phyloP scores from a whole-genome alignment of 495 filamentous ascomycete genomes.

The Penicillium atrosanguineum region DNA sequence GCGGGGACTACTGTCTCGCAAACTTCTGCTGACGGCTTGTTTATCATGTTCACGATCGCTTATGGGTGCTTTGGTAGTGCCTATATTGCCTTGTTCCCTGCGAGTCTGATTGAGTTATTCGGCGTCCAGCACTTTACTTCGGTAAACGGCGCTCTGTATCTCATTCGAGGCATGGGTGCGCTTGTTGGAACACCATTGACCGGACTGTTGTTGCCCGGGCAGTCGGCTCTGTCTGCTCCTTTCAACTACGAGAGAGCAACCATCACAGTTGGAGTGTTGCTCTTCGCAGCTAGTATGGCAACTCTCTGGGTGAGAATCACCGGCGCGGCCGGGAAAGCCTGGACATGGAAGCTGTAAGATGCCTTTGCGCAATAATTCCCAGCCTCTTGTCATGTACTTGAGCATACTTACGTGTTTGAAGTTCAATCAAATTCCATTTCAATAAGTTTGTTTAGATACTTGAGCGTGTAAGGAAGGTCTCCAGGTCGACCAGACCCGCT shows the following conservation, averaged over 20 bases:
- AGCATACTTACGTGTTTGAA: not conserved
- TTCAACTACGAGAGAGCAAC: constrained; percentile 27
- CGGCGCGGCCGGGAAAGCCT: constrained; percentile 16
- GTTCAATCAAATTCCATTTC: not conserved
- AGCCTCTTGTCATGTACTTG: too few relatives aligned
- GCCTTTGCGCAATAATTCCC: not conserved
- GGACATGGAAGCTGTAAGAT: constrained; percentile 23
- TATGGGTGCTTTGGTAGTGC: constrained; percentile 53
- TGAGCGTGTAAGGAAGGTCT: not conserved
- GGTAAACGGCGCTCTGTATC: constrained; percentile 57
- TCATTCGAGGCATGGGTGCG: constrained; percentile 53
- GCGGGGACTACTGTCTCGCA: constrained; percentile 19
- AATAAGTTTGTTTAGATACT: not conserved
- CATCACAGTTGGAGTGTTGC: constrained; percentile 30
- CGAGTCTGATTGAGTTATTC: constrained; percentile 55
- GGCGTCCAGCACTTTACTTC: constrained; percentile 56
- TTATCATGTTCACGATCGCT: constrained; percentile 50
- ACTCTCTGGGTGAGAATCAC: constrained; percentile 37
- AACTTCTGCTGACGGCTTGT: constrained; percentile 33
- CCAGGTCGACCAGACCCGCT: not conserved
- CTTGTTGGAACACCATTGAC: constrained; percentile 52
- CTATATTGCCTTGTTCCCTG: constrained; percentile 38
- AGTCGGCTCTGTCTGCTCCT: constrained; percentile 19
- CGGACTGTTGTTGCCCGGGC: constrained; percentile 33
- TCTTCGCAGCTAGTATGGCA: constrained; percentile 33